Conservation (phyloP, 495 filamentous ascomycete species). For the Aspergillus campestris region DNA sequence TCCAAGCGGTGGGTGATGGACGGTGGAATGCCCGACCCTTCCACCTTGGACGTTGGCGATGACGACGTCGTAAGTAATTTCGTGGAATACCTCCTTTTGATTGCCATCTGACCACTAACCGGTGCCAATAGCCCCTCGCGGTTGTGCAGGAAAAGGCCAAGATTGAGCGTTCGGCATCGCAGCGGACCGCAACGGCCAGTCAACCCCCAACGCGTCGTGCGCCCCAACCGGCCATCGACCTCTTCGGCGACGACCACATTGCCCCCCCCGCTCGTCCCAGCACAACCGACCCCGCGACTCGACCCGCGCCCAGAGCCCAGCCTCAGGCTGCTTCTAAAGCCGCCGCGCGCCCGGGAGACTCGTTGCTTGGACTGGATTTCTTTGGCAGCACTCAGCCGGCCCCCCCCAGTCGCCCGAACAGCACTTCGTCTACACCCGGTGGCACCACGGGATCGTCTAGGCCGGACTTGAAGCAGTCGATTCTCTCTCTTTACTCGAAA, state of each 20-base stretch:
- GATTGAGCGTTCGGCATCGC: conserved; percentile 52
- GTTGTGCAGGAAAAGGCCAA: conserved; percentile 67
- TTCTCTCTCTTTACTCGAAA: conserved; percentile 88
- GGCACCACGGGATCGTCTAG: conserved; percentile 58
- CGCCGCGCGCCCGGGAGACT: conserved; percentile 66
- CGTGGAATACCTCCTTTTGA: neutral
- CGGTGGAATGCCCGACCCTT: conserved; percentile 83
- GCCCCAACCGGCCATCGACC: conserved; percentile 45
- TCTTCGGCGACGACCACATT: conserved; percentile 55
- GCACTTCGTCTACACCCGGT: conserved; percentile 54
- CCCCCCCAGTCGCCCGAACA: conserved; percentile 59
- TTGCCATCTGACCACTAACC: no score
- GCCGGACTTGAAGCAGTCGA: conserved; percentile 94
- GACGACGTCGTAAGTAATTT: conserved; percentile 61
- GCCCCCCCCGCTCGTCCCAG: conserved; percentile 55
- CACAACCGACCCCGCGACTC: conserved; percentile 53
- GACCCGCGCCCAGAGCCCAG: conserved; percentile 49
- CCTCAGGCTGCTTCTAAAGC: conserved; percentile 50
- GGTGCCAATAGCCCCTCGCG: conserved; percentile 50
- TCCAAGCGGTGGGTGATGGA: conserved; percentile 98
- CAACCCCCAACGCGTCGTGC: conserved; percentile 33
- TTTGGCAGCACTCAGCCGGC: conserved; percentile 62
- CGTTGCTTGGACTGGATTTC: conserved; percentile 88
- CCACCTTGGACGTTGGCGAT: conserved; percentile 70
- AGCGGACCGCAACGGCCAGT: conserved; percentile 33